Conservation (phyloP, 2,329 filamentous ascomycete species). For the Aspergillus sp. region DNA sequence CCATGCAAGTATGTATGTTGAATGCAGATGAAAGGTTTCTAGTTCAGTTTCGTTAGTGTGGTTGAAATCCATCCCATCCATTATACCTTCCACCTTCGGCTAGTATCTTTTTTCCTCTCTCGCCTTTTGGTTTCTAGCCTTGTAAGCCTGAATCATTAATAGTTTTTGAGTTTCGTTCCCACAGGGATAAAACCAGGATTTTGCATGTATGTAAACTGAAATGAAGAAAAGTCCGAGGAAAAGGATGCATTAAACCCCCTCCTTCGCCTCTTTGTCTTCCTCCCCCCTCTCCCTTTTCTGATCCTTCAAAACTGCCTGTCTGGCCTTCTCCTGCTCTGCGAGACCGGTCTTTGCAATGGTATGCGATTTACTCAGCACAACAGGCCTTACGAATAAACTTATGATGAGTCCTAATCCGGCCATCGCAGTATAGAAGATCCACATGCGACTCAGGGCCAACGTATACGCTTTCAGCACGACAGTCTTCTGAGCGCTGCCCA, state of each 20-base stretch:
- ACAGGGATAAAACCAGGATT: too few species aligned
- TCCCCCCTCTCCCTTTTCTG: constrained; percentile 48
- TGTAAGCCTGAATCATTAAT: too few species aligned
- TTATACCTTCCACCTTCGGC: neutral
- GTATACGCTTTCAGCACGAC: constrained; percentile 47
- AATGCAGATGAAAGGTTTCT: too few species aligned
- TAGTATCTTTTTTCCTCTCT: neutral
- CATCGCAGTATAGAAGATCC: constrained; percentile 52
- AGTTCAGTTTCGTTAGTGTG: too few species aligned
- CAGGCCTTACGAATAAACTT: constrained; percentile 42
- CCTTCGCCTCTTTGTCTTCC: constrained; percentile 66
- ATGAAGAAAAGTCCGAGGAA: too few species aligned
- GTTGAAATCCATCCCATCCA: too few species aligned
- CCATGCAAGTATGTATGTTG: neutral
- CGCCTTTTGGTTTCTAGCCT: neutral
- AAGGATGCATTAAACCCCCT: constrained; percentile 10
- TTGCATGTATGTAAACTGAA: too few species aligned
- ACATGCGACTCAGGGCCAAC: constrained; percentile 49
- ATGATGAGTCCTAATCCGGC: constrained; percentile 40
- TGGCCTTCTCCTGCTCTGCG: constrained; percentile 45
- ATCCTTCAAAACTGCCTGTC: constrained; percentile 36
- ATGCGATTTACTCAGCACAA: constrained; percentile 44
- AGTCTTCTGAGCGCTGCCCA: constrained; percentile 33
- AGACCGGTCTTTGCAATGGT: constrained; percentile 49
- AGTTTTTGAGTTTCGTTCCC: too few species aligned